A percentile compares a stretch with the other conserved stretches of the same genome.
Evolutionary conservation across 306 rosid species (phyloP).

Genomic region (Castanea crenata): DNA sequence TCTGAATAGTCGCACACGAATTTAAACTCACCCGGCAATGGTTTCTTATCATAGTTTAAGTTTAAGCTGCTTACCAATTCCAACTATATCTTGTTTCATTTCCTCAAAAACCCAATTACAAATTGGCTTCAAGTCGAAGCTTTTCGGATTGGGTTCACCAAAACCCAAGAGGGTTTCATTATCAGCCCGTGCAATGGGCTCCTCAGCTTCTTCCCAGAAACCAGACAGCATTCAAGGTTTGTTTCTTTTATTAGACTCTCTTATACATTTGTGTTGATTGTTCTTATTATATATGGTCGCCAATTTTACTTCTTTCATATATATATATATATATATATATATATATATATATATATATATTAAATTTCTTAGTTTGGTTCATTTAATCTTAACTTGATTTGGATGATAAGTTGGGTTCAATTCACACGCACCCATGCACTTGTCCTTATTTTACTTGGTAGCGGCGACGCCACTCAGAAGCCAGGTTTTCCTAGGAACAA

Average conservation of each 20-base stretch:
- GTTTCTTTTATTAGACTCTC: slow-evolving; percentile 7
- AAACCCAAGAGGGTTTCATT: slow-evolving; percentile 39
- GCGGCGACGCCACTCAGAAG: too few relatives aligned
- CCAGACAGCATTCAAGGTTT: slow-evolving; percentile 57
- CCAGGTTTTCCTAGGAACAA: too few relatives aligned
- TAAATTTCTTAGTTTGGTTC: neutral
- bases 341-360: neutral
- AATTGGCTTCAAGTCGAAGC: slow-evolving; percentile 29
- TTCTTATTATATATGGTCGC: neutral
- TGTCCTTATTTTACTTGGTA: neutral
- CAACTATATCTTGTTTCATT: slow-evolving; percentile 24
- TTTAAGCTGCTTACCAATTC: slow-evolving; percentile 16
- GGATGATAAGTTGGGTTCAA: too few relatives aligned
- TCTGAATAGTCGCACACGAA: too few relatives aligned
- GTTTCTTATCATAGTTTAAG: slow-evolving; percentile 38
- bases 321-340: neutral
- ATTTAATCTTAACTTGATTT: neutral
- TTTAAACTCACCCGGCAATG: slow-evolving; percentile 27
- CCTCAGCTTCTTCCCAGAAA: slow-evolving; percentile 67
- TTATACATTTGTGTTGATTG: neutral
- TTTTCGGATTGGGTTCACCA: slow-evolving; percentile 16
- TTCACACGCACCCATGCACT: neutral
- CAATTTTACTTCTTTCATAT: neutral
- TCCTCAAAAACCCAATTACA: slow-evolving; percentile 33
- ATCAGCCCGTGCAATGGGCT: slow-evolving; percentile 68